Conservation (phyloP, 257 asterid species). For the Solanum ossicruentum region DNA sequence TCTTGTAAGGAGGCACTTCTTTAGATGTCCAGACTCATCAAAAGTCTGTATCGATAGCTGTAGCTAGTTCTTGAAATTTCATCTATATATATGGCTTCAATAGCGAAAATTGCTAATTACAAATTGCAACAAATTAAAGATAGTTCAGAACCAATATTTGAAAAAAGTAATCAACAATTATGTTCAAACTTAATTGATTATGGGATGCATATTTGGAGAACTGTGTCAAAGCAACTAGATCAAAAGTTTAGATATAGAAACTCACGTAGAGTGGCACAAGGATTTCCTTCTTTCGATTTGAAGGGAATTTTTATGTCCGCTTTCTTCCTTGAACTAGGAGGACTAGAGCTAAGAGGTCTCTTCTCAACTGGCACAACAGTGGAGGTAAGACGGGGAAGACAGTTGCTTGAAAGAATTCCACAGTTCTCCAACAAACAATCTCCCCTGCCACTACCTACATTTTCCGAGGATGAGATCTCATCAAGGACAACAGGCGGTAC, state of each 20-base stretch:
- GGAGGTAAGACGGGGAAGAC: slow-evolving; percentile 84
- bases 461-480: slow-evolving; percentile 31
- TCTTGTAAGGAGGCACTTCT: background rate
- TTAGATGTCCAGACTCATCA: background rate
- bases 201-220: background rate
- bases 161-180: background rate
- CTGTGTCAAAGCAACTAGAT: background rate
- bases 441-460: slow-evolving; percentile 34
- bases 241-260: background rate
- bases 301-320: slow-evolving; percentile 54
- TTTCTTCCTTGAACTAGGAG: slow-evolving; percentile 58
- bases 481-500: slow-evolving; percentile 19
- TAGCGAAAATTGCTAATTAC: background rate
- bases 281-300: slow-evolving; percentile 80
- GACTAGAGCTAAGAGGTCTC: slow-evolving; percentile 58
- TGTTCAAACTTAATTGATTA: background rate
- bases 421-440: slow-evolving; percentile 51
- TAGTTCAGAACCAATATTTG: background rate
- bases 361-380: slow-evolving; percentile 48
- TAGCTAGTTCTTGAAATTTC: background rate
- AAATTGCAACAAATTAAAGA: background rate
- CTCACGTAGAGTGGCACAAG: slow-evolving; percentile 53
- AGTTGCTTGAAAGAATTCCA: slow-evolving; percentile 60
- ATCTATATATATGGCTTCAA: background rate
- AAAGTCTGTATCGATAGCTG: background rate